phyloP scores from a whole-genome alignment of 2,329 filamentous ascomycete species.

The Arthrobotrys sphaeroides region DNA sequence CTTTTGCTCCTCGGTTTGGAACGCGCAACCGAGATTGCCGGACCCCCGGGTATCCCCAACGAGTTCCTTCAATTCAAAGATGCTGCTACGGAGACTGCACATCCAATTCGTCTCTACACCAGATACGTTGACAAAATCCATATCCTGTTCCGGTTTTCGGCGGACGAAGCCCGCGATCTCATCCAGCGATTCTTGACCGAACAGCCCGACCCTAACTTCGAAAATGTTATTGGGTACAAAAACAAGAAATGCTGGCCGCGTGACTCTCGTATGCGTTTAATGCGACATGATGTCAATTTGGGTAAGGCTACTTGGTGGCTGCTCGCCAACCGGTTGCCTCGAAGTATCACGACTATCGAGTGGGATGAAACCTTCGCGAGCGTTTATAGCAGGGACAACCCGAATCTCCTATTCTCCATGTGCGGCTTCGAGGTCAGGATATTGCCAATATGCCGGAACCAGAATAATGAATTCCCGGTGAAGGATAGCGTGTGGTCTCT shows the following conservation, averaged over 20 bases:
- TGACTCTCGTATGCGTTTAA: conserved; percentile 95
- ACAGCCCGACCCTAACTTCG: conserved; percentile 97
- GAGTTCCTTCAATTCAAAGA: conserved; percentile 98
- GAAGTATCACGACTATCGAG: conserved; percentile 95
- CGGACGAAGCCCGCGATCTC: conserved; percentile 91
- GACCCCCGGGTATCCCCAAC: conserved; percentile 90
- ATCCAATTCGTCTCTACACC: conserved; percentile 97
- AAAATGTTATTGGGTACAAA: conserved; percentile 98
- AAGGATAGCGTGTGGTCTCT: conserved; percentile 99
- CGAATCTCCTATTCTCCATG: conserved; percentile 97
- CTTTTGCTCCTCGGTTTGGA: conserved; percentile 89
- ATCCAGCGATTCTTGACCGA: conserved; percentile 98
- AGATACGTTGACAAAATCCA: conserved; percentile 98
- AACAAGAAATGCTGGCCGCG: conserved; percentile 99
- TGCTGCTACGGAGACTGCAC: conserved; percentile 86
- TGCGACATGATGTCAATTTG: conserved; percentile 98
- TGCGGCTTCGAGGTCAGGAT: conserved; percentile 97
- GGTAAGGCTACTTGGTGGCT: conserved; percentile 99
- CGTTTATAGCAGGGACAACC: conserved; percentile 97
- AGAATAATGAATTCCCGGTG: conserved; percentile 94
- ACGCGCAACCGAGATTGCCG: conserved; percentile 96
- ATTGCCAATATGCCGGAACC: conserved; percentile 90
- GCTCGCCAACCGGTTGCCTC: conserved; percentile 91
- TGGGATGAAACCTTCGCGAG: conserved; percentile 99
- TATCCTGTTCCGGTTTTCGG: conserved; percentile 94